phyloP scores from a whole-genome alignment of 768 basidiomycete species.

The Termitomyces sp. region DNA sequence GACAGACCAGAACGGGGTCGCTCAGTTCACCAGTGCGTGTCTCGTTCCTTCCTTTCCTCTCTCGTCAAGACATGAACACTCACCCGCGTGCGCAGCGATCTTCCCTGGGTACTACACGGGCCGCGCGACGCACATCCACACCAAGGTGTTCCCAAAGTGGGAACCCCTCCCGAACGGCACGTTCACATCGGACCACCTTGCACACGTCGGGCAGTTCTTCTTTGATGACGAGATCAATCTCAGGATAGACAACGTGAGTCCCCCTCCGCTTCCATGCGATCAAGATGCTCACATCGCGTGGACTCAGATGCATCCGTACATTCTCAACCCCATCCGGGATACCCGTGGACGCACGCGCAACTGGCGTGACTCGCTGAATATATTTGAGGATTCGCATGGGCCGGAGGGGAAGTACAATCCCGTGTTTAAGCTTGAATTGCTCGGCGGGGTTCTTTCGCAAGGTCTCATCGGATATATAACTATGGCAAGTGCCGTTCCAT shows the following conservation, averaged over 20 bases:
- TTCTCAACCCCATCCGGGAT: conserved; percentile 41
- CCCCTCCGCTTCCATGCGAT: too few species aligned
- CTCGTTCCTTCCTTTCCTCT: background rate
- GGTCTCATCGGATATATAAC: conserved; percentile 51
- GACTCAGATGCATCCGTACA: conserved; percentile 53
- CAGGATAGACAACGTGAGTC: conserved; percentile 38
- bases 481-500: conserved; percentile 29
- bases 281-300: too few species aligned
- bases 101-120: conserved; percentile 56
- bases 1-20: conserved; percentile 46
- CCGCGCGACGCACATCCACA: conserved; percentile 49
- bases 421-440: conserved; percentile 42
- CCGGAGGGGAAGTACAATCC: conserved; percentile 47
- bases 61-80: too few species aligned
- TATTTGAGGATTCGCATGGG: conserved; percentile 45
- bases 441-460: conserved; percentile 45
- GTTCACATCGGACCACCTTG: conserved; percentile 36
- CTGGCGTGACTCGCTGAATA: conserved; percentile 46
- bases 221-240: conserved; percentile 49
- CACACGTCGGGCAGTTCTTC: conserved; percentile 51
- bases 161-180: conserved; percentile 34
- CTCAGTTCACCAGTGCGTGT: conserved; percentile 44
- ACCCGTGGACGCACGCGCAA: conserved; percentile 46
- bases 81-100: conserved; percentile 24
- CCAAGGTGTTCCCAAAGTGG: conserved; percentile 51